phyloP scores from a whole-genome alignment of 1,284 basidiomycete species.

The Trichosporon faecale region DNA sequence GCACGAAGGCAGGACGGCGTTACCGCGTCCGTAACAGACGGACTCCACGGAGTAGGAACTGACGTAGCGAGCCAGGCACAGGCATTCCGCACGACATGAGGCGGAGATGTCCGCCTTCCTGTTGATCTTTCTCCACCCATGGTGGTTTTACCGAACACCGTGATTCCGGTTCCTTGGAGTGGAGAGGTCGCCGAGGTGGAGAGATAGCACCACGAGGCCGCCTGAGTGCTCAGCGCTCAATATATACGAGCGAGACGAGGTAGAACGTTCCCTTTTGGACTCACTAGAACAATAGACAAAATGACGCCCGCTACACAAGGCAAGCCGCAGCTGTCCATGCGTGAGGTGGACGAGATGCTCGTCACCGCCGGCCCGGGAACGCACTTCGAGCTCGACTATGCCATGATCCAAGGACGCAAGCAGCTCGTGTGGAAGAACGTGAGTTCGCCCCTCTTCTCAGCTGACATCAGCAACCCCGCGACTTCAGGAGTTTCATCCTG shows the following conservation, averaged over 20 bases:
- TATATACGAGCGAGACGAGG: not conserved
- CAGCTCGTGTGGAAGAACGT: constrained; percentile 20
- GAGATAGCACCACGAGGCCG: not conserved
- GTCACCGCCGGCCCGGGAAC: constrained; percentile 16
- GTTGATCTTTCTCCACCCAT: too few relatives aligned
- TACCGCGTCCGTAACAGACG: not conserved
- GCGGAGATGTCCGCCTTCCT: not conserved
- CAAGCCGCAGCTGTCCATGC: not conserved
- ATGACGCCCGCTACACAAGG: not conserved
- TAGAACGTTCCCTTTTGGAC: not conserved
- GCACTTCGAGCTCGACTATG: constrained; percentile 18
- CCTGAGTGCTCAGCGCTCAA: not conserved
- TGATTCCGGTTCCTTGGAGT: not conserved
- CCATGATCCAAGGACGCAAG: constrained; percentile 17
- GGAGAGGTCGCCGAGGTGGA: not conserved
- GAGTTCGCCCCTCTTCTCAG: not conserved
- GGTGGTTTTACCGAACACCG: not conserved
- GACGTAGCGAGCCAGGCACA: not conserved
- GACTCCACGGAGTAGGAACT: not conserved
- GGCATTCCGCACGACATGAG: too few relatives aligned
- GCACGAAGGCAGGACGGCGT: not conserved
- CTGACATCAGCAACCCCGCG: not conserved
- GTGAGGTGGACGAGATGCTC: constrained; percentile 15
- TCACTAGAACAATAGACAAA: not conserved
- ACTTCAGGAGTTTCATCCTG: constrained; percentile 7